Percentiles rank a stretch among this genome's conserved stretches.
phyloP scores from a whole-genome alignment of 306 rosid genomes.

The Begonia peltatifolia region DNA sequence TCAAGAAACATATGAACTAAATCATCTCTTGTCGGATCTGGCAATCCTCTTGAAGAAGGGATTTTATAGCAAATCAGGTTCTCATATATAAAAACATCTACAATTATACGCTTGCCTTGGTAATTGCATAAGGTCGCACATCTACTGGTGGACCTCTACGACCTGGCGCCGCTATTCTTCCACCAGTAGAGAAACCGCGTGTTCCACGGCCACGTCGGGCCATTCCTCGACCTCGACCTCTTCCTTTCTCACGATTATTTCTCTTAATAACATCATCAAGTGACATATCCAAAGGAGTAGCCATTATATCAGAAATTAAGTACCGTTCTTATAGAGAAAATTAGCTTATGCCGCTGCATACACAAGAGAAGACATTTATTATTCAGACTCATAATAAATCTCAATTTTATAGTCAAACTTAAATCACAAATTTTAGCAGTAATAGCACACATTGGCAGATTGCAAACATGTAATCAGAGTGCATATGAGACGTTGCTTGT shows the following conservation, averaged over 20 bases:
- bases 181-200: conserved; percentile 33
- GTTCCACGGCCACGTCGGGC: conserved; percentile 58
- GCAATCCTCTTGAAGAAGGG: conserved; percentile 8
- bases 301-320: conserved; percentile 23
- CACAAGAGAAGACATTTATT: too few relatives aligned
- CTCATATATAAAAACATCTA: conserved; percentile 62
- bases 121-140: conserved; percentile 61
- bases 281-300: conserved; percentile 81
- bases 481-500: too few relatives aligned
- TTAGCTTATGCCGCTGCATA: too few relatives aligned
- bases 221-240: conserved; percentile 76
- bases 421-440: too few relatives aligned
- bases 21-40: conserved; percentile 25
- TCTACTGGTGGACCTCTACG: conserved; percentile 54
- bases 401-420: too few relatives aligned
- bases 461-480: too few relatives aligned
- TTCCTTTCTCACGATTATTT: conserved; percentile 53
- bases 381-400: neutral
- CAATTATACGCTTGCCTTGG: conserved; percentile 92
- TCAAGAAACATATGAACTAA: conserved; percentile 26
- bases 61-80: conserved; percentile 29
- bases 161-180: conserved; percentile 48
- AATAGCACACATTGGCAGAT: too few relatives aligned
- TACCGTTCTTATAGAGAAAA: neutral
- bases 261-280: conserved; percentile 83